Base-by-base conservation (phyloP, 2,329 filamentous ascomycete genomes). In the Catunica adiposa region DNA sequence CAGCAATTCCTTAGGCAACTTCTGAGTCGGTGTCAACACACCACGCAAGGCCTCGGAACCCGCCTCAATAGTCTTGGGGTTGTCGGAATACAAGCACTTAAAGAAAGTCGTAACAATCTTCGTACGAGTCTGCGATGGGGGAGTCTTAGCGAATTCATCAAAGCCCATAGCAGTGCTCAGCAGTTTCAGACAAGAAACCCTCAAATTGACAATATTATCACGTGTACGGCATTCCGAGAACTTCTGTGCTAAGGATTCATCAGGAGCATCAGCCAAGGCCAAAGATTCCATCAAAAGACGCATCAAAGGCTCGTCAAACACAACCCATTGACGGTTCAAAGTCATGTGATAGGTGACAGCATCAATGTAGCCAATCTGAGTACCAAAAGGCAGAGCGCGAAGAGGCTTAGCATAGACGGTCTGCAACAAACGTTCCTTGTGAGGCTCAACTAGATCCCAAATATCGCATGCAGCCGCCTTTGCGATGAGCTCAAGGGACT, bases 281-380 rank as follows among this genome's bases (percentile, higher is more conserved):
- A 98, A 73, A 4, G 90, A 94, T 69, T 99, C 92, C 78, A 94
- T 86, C 58, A 98, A 76, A 44, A 98, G 73, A 47, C 92, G 80
- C 61, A 92, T 94, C 25, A 97, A 75, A 60, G 89, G 82, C 52
- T 97, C 90, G 61, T 96, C 92, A 66, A 97, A 95, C 6, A 83
- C 80, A 25, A 98, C 81, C 63, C 96, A 90, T 61, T 92, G 85
- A 51, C 84, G 82, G 66, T 94, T 90, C 51, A 98, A 75, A 56
- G 84, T 83, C 71, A 99, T 79, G 65, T 94, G 94, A 68, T 94
- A 98, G 0, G 88, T 95, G 65, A 98, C 89, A 1, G 92, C 92
- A 66, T 98, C 94, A 62, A 99, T 96, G 65, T 94, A 97, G 3
- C 92, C 94, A 62, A 98, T 98, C 70, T 98, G 94, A 2, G 88